Conservation (phyloP, 1,139 yeast genomes). For the Pneumocystis wakefieldiae region DNA sequence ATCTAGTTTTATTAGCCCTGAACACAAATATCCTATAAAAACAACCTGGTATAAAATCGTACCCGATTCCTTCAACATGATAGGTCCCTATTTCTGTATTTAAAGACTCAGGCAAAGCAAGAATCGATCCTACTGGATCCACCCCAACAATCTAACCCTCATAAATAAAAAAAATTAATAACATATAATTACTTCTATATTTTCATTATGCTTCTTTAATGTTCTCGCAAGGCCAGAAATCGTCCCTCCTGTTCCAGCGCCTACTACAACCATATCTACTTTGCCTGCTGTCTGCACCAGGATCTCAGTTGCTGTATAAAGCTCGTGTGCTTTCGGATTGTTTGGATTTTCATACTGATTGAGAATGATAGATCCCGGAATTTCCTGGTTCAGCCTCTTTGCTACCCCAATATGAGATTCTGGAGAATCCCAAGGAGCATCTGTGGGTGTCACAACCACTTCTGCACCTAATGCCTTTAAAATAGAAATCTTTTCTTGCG, state of each 20-base stretch:
- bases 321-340: slow-evolving; percentile 74
- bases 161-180: not conserved
- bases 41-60: slow-evolving; percentile 56
- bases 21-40: not conserved
- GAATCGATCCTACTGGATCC: slow-evolving; percentile 76
- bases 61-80: slow-evolving; percentile 85
- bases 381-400: slow-evolving; percentile 61
- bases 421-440: slow-evolving; percentile 88
- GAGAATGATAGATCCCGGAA: slow-evolving; percentile 70
- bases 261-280: slow-evolving; percentile 65
- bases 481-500: slow-evolving; percentile 78
- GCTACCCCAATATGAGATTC: slow-evolving; percentile 89
- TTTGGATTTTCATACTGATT: slow-evolving; percentile 71
- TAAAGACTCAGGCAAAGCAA: slow-evolving; percentile 66
- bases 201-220: slow-evolving; percentile 55
- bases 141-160: slow-evolving; percentile 49
- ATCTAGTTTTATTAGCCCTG: slow-evolving; percentile 24
- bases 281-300: slow-evolving; percentile 69
- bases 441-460: slow-evolving; percentile 81
- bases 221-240: slow-evolving; percentile 65
- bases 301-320: slow-evolving; percentile 74
- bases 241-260: slow-evolving; percentile 87
- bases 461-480: slow-evolving; percentile 84
- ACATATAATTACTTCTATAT: slow-evolving; percentile 23
- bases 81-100: slow-evolving; percentile 44